Percentiles rank a stretch among this genome's conserved stretches.
Evolutionary conservation across 23 red algal genomes (phyloP).

Genomic region (Pyropia yezoensis): DNA sequence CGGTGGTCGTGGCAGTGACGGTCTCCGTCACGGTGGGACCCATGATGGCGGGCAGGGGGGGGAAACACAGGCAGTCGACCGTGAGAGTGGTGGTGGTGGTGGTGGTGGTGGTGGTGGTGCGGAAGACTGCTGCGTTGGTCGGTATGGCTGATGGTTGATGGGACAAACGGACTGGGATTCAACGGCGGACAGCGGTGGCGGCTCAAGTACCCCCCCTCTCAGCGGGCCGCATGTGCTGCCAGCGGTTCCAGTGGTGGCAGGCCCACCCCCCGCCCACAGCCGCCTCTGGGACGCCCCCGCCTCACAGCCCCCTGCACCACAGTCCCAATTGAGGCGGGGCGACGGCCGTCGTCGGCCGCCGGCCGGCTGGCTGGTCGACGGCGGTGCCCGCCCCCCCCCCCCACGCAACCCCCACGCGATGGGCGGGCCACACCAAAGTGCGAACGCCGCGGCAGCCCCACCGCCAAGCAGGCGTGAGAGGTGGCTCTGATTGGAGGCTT

Average conservation of each 20-base stretch:
- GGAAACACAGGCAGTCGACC: background rate
- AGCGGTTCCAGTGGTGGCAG: background rate
- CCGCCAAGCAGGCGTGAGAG: too few relatives aligned
- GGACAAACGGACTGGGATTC: background rate
- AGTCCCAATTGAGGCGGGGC: background rate
- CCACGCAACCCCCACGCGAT: too few relatives aligned
- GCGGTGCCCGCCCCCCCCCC: too few relatives aligned
- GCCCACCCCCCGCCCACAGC: background rate
- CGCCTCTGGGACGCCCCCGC: background rate
- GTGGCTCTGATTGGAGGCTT: too few relatives aligned
- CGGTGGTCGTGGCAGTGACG: conserved; percentile 16
- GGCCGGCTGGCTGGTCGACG: too few relatives aligned
- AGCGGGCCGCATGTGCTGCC: conserved; percentile 7
- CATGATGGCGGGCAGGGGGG: conserved; percentile 8
- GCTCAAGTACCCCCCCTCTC: background rate
- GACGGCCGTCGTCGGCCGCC: background rate
- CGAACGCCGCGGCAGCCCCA: too few relatives aligned
- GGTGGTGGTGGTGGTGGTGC: background rate
- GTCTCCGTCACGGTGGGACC: conserved; percentile 19
- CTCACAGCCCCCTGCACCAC: background rate
- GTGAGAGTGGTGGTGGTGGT: background rate
- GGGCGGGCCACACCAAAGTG: too few relatives aligned
- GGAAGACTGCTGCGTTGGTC: too few relatives aligned
- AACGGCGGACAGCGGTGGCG: background rate
- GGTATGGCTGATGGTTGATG: background rate